Evolutionary conservation across 306 rosid species (phyloP), one percentile per base, ranked within the genome.

Genomic region (Inga leiocalycina): DNA sequence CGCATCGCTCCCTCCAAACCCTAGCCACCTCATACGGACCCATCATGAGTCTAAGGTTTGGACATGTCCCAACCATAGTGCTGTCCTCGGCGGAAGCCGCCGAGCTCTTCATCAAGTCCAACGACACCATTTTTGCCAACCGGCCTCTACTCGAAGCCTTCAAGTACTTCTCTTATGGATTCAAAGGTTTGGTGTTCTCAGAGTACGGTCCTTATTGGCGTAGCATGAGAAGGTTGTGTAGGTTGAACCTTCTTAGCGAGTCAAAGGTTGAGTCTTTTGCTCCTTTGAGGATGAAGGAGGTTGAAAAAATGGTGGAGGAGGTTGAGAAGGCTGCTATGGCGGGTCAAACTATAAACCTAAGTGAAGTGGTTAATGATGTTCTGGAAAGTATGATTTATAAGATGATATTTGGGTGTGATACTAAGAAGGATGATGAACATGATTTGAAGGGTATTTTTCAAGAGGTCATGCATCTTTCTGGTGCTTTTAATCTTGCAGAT

Each of bases 371-470:
- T 0, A 19, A 72, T 46, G 39, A 27, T 6, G 76, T 46, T 24
- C 9, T 72, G 39, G 76, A 72, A 8, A 2, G 59, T 72, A 72
- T 72, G 59, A 52, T 72, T 45, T 72, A 72, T 72, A 45, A 46
- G 76, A 45, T 11, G 22, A 46, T 72, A 24, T 27, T 72, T 35
- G 76, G 76, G 56, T 44, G 35, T 45, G 57, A 45, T 45, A 46
- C 10, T 6, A 6, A 14, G 9, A 46, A 72, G 56, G 35, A 22
- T 7, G 11, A 46, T 72, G 59, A 24, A 4, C 52, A 45, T 72
- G 76, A 72, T 72, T 14, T 72, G 59, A 72, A 72, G 76, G 39
- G 76, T n/a, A 49, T 72, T 72, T 14, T 72, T 46, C 59, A 72
- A 46, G 76, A 72, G 59, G 39, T 22, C 5, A 45, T 72, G 57